Base-by-base conservation (phyloP, 2,329 filamentous ascomycete genomes). In the Fusarium ambrosium region DNA sequence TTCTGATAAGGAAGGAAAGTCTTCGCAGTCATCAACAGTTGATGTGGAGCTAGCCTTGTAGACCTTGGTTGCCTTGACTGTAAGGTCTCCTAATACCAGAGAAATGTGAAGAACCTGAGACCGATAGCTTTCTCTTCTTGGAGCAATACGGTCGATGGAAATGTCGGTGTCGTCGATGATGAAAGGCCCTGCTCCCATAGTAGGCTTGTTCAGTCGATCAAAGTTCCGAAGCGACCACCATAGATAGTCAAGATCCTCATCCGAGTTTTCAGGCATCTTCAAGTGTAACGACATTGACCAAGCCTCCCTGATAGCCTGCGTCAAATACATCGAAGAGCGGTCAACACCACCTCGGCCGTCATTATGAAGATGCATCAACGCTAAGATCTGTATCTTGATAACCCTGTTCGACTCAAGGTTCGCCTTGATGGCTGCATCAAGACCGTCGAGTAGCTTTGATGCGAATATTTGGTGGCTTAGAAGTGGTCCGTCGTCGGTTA, bases 351-450 rank as follows among this genome's bases (percentile, higher is more conserved):
- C 61, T 8, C 63, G 45, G 0, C 77, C 77, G 37, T 80, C 76
- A 45, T 79, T 79, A 39, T 79, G 72, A 4, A 80, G 63, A 11
- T 79, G 77, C 76, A 80, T 76, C 14, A 80, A 34, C 1, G 78
- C 75, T 5, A 80, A 24, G 4, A 79, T 69, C 59, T 78, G 78
- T 11, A 79, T 68, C 58, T 77, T 77, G 27, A 62, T 69, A 1
- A 79, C 60, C 1, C 77, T 64, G 32, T 79, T 72, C 0, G 76
- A 67, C 20, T 80, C 78, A 4, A 80, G 69, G 20, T 79, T 73
- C 6, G 78, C 77, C 18, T 78, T 75, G 4, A 79, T 59, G 1
- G 78, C 78, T 0, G 76, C 78, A 32, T 80, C 78, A 2, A 80
- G 73, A 4, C 78, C 76, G 0, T 29, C 18, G 2, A 79, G 62